Percentiles rank a stretch among this genome's conserved stretches.
phyloP scores from a whole-genome alignment of 192 early-diverging fungal genomes.

The Coemansia sp. region DNA sequence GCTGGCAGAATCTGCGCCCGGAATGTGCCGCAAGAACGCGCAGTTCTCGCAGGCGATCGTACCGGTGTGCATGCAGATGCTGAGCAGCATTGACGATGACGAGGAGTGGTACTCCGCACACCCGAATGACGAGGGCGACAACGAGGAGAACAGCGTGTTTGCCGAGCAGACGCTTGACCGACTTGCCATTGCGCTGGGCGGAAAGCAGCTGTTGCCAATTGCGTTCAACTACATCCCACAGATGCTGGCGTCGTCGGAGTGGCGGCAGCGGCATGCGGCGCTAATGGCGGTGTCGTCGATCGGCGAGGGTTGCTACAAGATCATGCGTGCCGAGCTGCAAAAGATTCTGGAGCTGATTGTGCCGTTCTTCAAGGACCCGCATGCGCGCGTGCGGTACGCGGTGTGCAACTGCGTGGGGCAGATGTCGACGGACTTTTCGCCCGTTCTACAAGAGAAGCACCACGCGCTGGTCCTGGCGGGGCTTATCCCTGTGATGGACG shows the following conservation, averaged over 20 bases:
- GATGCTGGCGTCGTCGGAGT: conserved; percentile 81
- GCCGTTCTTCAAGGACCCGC: conserved; percentile 81
- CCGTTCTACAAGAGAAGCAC: conserved; percentile 71
- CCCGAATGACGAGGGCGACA: conserved; percentile 86
- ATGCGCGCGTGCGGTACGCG: conserved; percentile 95
- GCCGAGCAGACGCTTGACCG: conserved; percentile 98
- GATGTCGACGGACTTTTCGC: conserved; percentile 96
- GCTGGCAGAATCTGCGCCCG: conserved; percentile 84
- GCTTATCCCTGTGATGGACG: conserved; percentile 89
- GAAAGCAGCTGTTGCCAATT: conserved; percentile 85
- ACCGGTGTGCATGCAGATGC: conserved; percentile 92
- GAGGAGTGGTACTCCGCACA: conserved; percentile 89
- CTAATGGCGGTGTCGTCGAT: conserved; percentile 95
- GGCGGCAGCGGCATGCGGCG: conserved; percentile 90
- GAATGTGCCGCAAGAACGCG: conserved; percentile 87
- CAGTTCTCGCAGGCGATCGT: conserved; percentile 78
- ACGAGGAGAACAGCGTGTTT: conserved; percentile 84
- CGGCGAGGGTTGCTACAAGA: conserved; percentile 93
- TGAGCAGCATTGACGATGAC: conserved; percentile 88
- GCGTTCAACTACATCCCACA: conserved; percentile 87
- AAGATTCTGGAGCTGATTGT: conserved; percentile 82
- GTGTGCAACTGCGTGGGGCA: conserved; percentile 96
- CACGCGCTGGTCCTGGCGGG: conserved; percentile 70
- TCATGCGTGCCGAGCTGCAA: conserved; percentile 88
- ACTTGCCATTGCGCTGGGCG: conserved; percentile 79